Base-by-base conservation (phyloP, 2,329 filamentous ascomycete species). In the Periconia sp. region DNA sequence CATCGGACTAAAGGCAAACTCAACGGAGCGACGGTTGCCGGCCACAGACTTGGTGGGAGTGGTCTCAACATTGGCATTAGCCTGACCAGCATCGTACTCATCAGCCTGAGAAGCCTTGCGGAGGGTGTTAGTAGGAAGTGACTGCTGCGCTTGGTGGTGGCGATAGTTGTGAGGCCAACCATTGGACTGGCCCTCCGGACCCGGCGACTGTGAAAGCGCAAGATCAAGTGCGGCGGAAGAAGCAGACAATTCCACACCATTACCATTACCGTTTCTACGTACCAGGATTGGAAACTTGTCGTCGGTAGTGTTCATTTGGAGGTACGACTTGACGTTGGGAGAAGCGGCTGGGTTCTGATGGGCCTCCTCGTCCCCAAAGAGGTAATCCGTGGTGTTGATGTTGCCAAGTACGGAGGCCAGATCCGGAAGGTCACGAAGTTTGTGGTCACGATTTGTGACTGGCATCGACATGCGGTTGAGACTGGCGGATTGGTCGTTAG, bases 381-480 rank as follows among this genome's bases (percentile, higher is more conserved):
- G 78, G 63, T 95, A 95, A 41, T 88, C 85, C 18, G 89, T 83
- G 10, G 89, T 91, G 72, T 94, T 92, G 61, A 90, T 90, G 56
- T 89, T 86, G 50, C 94, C 91, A 43, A 95, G 69, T 57, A 84
- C 69, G 17, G 73, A 69, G 29, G 68, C 66, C 28, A 76, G 62
- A 42, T 77, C 75, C 29, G 74, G 67, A 34, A 73, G 65, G 48
- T 66, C 79, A 34, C 87, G 84, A 58, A 84, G 73, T 50, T 86
- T 82, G 54, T 79, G 84, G 54, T 86, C 82, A 54, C 85, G 83
- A 47, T 81, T 81, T 34, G 87, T 89, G 37, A 92, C 88, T 22
- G 92, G 92, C 88, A 96, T 92, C 4, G 92, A 96, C 71, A 95
- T 95, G 53, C 92, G 87, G 68, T 96, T 95, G 48, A 86, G 79